Evolutionary conservation across 352 stramenopile genomes (phyloP).

Genomic region (Phytophthora ohioensis): DNA sequence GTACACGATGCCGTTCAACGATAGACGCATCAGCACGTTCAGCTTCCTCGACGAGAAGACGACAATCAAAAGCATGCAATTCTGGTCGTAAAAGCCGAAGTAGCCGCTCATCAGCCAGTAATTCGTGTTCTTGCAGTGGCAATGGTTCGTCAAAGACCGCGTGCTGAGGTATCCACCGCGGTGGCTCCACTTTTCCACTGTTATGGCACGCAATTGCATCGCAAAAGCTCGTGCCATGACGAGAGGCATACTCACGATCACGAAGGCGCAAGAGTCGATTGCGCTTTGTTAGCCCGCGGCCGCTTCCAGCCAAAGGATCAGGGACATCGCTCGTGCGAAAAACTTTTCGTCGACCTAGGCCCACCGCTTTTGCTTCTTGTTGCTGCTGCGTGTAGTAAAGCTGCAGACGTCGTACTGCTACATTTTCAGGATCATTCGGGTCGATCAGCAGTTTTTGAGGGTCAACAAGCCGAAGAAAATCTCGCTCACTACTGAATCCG

Average conservation of each 20-base stretch:
- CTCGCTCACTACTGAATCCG: conserved; percentile 62
- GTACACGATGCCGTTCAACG: conserved; percentile 56
- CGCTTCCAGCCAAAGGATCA: conserved; percentile 25
- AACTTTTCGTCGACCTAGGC: conserved; percentile 30
- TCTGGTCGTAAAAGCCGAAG: conserved; percentile 72
- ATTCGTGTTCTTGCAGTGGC: conserved; percentile 68
- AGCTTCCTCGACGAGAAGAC: conserved; percentile 53
- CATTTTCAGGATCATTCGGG: conserved; percentile 81
- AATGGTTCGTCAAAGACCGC: conserved; percentile 73
- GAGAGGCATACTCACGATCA: conserved; percentile 57
- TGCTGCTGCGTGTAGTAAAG: conserved; percentile 46
- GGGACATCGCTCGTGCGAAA: conserved; percentile 35
- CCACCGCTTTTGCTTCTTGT: conserved; percentile 43
- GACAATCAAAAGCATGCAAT: conserved; percentile 63
- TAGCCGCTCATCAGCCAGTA: conserved; percentile 64
- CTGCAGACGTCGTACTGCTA: conserved; percentile 53
- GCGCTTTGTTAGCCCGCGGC: conserved; percentile 62
- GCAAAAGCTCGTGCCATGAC: conserved; percentile 55
- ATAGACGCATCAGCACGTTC: conserved; percentile 47
- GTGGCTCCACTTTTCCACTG: conserved; percentile 31
- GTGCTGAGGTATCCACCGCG: conserved; percentile 36
- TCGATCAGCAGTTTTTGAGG: conserved; percentile 56
- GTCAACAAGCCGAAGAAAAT: conserved; percentile 67
- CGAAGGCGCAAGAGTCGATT: conserved; percentile 68
- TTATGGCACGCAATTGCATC: conserved; percentile 31